These are phyloP conservation scores for Silene latifolia DNA, from an alignment of 148 eudicot genomes.

Conservation along the genomic window DNA sequence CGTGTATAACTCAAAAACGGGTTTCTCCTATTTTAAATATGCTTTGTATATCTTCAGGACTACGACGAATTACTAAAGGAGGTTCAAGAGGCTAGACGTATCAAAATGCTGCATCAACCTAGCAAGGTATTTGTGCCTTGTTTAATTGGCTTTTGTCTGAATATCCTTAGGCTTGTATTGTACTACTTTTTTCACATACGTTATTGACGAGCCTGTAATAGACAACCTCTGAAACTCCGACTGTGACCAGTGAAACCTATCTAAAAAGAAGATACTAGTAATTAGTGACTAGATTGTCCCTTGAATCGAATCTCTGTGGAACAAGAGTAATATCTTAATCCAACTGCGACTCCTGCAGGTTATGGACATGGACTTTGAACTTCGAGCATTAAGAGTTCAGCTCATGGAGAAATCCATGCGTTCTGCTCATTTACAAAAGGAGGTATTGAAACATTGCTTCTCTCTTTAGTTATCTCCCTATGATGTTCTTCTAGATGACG, in stretches of 20 bases:
- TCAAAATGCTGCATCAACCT: constrained; percentile 98
- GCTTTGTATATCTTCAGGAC: constrained; percentile 46
- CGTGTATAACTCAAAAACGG: not conserved
- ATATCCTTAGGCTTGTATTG: not conserved
- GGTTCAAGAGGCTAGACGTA: constrained; percentile 98
- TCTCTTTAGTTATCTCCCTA: not conserved
- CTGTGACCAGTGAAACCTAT: not conserved
- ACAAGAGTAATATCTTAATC: not conserved
- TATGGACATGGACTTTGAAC: constrained; percentile 99
- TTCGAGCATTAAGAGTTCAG: constrained; percentile 80
- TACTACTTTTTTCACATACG: not conserved
- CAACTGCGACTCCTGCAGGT: constrained; percentile 48
- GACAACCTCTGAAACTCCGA: not conserved
- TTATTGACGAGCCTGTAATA: not conserved
- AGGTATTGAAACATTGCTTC: constrained; percentile 40
- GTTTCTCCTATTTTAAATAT: constrained; percentile 6
- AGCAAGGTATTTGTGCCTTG: constrained; percentile 59
- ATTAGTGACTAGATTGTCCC: not conserved
- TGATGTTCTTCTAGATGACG: too few relatives aligned
- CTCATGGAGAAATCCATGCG: constrained; percentile 88
- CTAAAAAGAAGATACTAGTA: not conserved
- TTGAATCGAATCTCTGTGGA: not conserved
- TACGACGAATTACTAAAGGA: constrained; percentile 90
- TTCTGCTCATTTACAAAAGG: constrained; percentile 80
- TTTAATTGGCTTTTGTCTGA: not conserved